Conservation (phyloP, 352 stramenopile genomes). For the Pythium dissotocum region DNA sequence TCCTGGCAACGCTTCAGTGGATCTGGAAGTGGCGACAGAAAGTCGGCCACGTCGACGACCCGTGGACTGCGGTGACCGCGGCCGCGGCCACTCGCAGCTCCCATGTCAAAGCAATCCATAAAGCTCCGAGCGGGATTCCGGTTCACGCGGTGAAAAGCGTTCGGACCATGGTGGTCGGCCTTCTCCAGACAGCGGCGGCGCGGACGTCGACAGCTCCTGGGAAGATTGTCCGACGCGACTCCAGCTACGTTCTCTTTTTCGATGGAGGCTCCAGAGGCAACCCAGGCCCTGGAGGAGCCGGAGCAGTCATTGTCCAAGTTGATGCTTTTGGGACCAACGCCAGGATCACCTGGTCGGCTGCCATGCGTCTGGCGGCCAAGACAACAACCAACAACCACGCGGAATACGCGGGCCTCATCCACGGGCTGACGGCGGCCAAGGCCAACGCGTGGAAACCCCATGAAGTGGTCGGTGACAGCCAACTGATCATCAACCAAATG, state of each 20-base stretch:
- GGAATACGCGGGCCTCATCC: slow-evolving; percentile 6
- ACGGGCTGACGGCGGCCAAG: slow-evolving; percentile 1
- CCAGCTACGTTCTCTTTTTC: slow-evolving; percentile 8
- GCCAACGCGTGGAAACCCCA: background rate
- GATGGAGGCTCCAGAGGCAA: slow-evolving; percentile 9
- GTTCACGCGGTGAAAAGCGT: too few species aligned
- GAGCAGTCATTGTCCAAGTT: background rate
- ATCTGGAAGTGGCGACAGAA: slow-evolving; percentile 12
- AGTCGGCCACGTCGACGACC: background rate
- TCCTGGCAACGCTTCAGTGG: background rate
- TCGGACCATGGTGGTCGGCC: too few species aligned
- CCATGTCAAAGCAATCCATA: background rate
- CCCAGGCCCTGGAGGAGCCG: slow-evolving; percentile 4
- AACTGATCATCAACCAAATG: slow-evolving; percentile 12
- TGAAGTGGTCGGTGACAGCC: slow-evolving; percentile 14
- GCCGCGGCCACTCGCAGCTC: background rate
- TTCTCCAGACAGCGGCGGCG: too few species aligned
- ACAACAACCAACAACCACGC: slow-evolving; percentile 18
- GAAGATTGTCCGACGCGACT: background rate
- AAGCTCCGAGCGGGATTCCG: too few species aligned
- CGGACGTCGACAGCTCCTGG: too few species aligned
- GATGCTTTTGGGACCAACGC: background rate
- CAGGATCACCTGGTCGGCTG: background rate
- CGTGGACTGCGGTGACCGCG: background rate
- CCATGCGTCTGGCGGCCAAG: background rate